Conservation (phyloP, 768 basidiomycete species). For the Lactarius indigo region DNA sequence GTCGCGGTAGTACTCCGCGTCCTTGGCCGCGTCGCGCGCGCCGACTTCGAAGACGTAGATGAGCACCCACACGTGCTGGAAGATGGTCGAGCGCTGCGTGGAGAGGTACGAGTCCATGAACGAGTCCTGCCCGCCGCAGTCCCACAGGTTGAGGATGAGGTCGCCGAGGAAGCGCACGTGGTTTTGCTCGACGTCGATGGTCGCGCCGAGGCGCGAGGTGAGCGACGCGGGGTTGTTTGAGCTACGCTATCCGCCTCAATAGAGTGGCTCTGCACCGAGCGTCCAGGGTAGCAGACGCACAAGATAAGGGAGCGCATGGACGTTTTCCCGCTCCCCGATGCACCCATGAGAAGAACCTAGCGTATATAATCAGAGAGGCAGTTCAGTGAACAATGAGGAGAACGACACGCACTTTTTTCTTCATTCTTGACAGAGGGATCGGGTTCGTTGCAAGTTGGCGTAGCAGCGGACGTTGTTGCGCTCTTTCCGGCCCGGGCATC, state of each 20-base stretch:
- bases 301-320: constrained; percentile 99
- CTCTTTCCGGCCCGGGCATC: too few relatives aligned
- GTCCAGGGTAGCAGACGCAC: constrained; percentile 47
- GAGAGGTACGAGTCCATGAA: constrained; percentile 98
- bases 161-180: constrained; percentile 97
- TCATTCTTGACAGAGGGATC: constrained; percentile 27
- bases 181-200: constrained; percentile 97
- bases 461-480: neutral
- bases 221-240: constrained; percentile 93
- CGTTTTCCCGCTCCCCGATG: constrained; percentile 90
- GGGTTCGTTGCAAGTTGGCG: neutral
- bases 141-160: constrained; percentile 95
- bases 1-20: constrained; percentile 88
- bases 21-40: constrained; percentile 76
- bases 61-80: constrained; percentile 93
- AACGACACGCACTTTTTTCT: constrained; percentile 34
- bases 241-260: constrained; percentile 40
- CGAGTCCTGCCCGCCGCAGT: constrained; percentile 96
- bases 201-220: constrained; percentile 89
- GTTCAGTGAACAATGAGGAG: neutral
- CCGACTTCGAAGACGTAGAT: constrained; percentile 99
- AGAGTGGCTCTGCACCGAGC: constrained; percentile 12
- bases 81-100: constrained; percentile 89
- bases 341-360: constrained; percentile 97
- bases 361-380: neutral